Percentiles rank a stretch among this genome's conserved stretches.
Conservation (phyloP, 768 basidiomycete species). For the Tulasnella sp. region DNA sequence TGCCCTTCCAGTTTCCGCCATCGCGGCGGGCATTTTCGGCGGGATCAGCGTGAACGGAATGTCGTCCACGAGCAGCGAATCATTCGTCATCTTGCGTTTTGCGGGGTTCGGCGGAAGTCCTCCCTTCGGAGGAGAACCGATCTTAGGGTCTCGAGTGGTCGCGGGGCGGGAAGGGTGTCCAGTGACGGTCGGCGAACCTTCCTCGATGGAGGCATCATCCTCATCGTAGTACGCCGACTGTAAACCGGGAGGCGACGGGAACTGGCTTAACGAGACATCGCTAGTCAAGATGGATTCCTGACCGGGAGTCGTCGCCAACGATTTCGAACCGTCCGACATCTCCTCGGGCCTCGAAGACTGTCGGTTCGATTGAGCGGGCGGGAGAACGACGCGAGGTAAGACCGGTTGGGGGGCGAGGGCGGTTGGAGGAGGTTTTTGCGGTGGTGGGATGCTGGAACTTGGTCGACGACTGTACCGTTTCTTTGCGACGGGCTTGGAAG, state of each 20-base stretch:
- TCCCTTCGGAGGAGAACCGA: background rate
- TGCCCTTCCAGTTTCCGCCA: slow-evolving; percentile 31
- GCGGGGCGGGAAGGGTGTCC: background rate
- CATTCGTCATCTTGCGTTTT: slow-evolving; percentile 13
- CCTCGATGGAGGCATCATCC: background rate
- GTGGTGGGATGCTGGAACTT: background rate
- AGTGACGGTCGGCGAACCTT: background rate
- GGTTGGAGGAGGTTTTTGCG: slow-evolving; percentile 11
- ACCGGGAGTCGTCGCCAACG: slow-evolving; percentile 16
- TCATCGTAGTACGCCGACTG: background rate
- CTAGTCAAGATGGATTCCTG: slow-evolving; percentile 32
- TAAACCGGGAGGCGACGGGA: slow-evolving; percentile 47
- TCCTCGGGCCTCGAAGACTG: slow-evolving; percentile 27
- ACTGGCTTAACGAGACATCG: slow-evolving; percentile 69
- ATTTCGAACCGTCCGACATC: slow-evolving; percentile 43
- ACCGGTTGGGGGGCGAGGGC: background rate
- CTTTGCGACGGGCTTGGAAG: background rate
- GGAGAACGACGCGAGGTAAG: slow-evolving; percentile 17
- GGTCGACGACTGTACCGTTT: slow-evolving; percentile 61
- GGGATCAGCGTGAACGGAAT: slow-evolving; percentile 32
- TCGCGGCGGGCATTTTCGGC: slow-evolving; percentile 36
- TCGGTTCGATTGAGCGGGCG: background rate
- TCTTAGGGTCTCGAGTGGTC: background rate
- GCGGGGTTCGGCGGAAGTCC: slow-evolving; percentile 1
- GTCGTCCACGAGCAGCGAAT: slow-evolving; percentile 27